These are phyloP conservation scores for Penicillium goetzii DNA, from an alignment of 495 filamentous ascomycete species.

Conservation along the genomic window DNA sequence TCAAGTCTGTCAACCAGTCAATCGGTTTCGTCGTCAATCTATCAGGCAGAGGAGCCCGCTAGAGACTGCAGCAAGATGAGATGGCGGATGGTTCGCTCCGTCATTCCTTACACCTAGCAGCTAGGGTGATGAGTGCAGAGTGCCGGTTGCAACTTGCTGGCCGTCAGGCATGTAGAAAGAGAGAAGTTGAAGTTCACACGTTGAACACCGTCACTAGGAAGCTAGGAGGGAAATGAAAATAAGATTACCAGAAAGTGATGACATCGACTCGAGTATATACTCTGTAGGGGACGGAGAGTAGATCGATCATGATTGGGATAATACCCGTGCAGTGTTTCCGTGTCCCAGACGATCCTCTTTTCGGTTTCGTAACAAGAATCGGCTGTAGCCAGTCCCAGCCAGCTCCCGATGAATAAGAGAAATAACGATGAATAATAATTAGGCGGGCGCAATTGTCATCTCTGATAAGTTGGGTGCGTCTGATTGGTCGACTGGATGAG, in stretches of 20 bases:
- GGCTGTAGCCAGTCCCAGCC: constrained; percentile 7
- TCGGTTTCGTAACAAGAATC: constrained; percentile 36
- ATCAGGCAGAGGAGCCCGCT: constrained; percentile 24
- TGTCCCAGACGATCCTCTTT: constrained; percentile 32
- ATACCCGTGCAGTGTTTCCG: not conserved
- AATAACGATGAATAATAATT: constrained; percentile 15
- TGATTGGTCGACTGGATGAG: constrained; percentile 27
- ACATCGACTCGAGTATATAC: constrained; percentile 10
- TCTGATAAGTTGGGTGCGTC: constrained; percentile 24
- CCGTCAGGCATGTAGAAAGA: not conserved
- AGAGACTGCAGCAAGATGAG: constrained; percentile 39
- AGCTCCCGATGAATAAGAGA: not conserved
- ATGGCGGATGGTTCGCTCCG: constrained; percentile 36
- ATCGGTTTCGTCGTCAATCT: not conserved
- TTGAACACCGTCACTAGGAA: not conserved
- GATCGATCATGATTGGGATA: not conserved
- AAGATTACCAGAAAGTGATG: not conserved
- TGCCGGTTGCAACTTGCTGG: not conserved
- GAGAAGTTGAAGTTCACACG: not conserved
- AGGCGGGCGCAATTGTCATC: constrained; percentile 32
- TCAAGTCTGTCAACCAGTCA: not conserved
- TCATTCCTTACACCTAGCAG: constrained; percentile 34
- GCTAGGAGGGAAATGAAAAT: not conserved
- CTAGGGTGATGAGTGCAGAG: not conserved
- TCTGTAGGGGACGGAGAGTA: not conserved